Evolutionary conservation across 2,329 filamentous ascomycete genomes (phyloP), one percentile per base, ranked within the genome.

Genomic region (Claviceps humidiphila): DNA sequence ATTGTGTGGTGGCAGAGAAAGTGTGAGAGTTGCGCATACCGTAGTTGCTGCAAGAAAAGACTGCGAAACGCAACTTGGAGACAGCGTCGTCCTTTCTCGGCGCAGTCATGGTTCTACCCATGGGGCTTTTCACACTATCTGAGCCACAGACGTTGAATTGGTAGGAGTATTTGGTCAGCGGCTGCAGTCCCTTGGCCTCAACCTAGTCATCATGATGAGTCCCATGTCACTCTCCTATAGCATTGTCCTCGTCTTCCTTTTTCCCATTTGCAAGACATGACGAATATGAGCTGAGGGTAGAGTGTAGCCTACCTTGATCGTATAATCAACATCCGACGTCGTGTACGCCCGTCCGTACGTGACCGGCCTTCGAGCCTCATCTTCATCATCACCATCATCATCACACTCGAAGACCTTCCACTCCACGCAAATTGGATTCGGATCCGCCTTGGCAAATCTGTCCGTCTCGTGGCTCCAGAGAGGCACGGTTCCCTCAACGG

Each of bases 271-370:
- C 9, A 34, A 11, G 30, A 9, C 9, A 11, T 34, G 1, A 11
- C n/a, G 1, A 22, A 20, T 5, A 2, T 2, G 11, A 22, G 4
- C 40, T 5, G 40, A 11, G 22, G 42, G 26, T 16, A 16, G 7
- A 11, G 17, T 37, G n/a, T 16, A 0, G 1, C 1, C 11, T 4
- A 80, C 80, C 73, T 87, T 87, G 54, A 88, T 71, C 0, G 85
- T 89, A 62, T 82, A 89, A 61, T 89, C 85, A 47, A 89, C 78
- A 61, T 89, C 85, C 1, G 78, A 84, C 39, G 76, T 85, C 0
- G 85, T 89, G 61, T 81, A 87, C 1, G 75, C 82, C 39, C 68
- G 76, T 5, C 85, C 85, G 1, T 69, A 70, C 49, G 75, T 71
- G 2, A 78, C 77, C 7, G 78, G 67, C 2, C 69, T 60, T 11